phyloP scores from a whole-genome alignment of 2,329 filamentous ascomycete species.

The Coniochaeta pulveracea region DNA sequence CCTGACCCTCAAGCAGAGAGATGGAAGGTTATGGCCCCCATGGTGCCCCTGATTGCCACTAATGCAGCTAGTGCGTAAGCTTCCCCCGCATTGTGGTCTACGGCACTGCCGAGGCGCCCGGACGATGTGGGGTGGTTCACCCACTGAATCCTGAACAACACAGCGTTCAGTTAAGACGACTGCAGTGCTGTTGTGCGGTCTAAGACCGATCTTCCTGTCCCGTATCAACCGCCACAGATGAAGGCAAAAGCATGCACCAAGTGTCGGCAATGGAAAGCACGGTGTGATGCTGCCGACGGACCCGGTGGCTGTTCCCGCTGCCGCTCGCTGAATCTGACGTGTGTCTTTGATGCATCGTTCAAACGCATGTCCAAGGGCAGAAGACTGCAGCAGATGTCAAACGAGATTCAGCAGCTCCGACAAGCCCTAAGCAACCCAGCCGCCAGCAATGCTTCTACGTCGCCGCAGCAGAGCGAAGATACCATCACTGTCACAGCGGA shows the following conservation, averaged over 20 bases:
- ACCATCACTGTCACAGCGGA: neutral
- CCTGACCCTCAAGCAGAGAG: too few relatives aligned
- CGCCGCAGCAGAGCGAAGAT: neutral
- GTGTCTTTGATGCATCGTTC: constrained; percentile 1
- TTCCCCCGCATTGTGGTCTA: too few relatives aligned
- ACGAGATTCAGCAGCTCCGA: constrained; percentile 2
- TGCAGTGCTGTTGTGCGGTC: too few relatives aligned
- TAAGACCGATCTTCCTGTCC: too few relatives aligned
- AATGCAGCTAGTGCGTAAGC: too few relatives aligned
- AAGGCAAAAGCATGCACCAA: constrained; percentile 3
- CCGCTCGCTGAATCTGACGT: constrained; percentile 1
- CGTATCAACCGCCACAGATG: too few relatives aligned
- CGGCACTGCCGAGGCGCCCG: too few relatives aligned
- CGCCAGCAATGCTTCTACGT: neutral
- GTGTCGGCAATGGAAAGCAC: constrained; percentile 2
- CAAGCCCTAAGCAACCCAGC: neutral
- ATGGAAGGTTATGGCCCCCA: too few relatives aligned
- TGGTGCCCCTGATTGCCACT: too few relatives aligned
- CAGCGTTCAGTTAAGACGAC: too few relatives aligned
- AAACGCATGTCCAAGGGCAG: constrained; percentile 1
- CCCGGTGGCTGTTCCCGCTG: constrained; percentile 1
- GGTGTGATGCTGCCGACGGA: constrained; percentile 1
- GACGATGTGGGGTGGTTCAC: too few relatives aligned
- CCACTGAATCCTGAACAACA: too few relatives aligned
- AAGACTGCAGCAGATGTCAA: constrained; percentile 1